Evolutionary conservation across 768 basidiomycete species (phyloP).

Genomic region (Trametes gibbosa): DNA sequence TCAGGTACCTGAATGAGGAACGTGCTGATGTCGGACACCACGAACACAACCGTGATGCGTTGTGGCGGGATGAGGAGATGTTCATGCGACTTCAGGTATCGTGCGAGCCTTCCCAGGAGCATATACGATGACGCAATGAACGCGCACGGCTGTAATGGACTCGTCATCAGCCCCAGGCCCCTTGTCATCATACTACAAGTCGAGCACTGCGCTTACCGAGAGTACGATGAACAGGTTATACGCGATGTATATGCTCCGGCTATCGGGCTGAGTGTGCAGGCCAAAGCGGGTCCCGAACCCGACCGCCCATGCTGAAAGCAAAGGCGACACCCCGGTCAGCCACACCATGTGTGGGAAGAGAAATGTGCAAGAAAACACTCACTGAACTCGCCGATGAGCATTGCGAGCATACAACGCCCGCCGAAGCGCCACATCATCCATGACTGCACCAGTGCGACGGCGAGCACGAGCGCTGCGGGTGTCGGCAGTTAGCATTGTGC

Average conservation of each 20-base stretch:
- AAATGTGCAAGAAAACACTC: slow-evolving; percentile 26
- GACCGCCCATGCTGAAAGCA: slow-evolving; percentile 49
- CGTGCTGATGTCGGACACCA: slow-evolving; percentile 61
- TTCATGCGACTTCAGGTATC: slow-evolving; percentile 43
- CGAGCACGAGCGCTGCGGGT: slow-evolving; percentile 22
- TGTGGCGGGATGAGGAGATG: slow-evolving; percentile 49
- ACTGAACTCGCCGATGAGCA: slow-evolving; percentile 63
- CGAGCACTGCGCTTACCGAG: slow-evolving; percentile 37
- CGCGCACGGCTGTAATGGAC: slow-evolving; percentile 78
- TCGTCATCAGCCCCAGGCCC: too few relatives aligned
- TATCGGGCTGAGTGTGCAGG: slow-evolving; percentile 52
- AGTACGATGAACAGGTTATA: slow-evolving; percentile 62
- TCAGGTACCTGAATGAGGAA: slow-evolving; percentile 74
- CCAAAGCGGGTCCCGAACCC: slow-evolving; percentile 58
- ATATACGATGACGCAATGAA: slow-evolving; percentile 72
- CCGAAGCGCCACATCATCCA: slow-evolving; percentile 43
- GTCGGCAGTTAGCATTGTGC: neutral
- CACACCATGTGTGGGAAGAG: too few relatives aligned
- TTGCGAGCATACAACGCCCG: slow-evolving; percentile 56
- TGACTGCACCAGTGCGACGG: slow-evolving; percentile 42
- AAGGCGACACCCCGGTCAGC: neutral
- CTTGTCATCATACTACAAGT: too few relatives aligned
- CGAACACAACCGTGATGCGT: slow-evolving; percentile 54
- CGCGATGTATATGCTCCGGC: slow-evolving; percentile 48
- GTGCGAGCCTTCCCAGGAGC: slow-evolving; percentile 59